Evolutionary conservation across 2,329 filamentous ascomycete genomes (phyloP).

Genomic region (Bipolaris victoriae): DNA sequence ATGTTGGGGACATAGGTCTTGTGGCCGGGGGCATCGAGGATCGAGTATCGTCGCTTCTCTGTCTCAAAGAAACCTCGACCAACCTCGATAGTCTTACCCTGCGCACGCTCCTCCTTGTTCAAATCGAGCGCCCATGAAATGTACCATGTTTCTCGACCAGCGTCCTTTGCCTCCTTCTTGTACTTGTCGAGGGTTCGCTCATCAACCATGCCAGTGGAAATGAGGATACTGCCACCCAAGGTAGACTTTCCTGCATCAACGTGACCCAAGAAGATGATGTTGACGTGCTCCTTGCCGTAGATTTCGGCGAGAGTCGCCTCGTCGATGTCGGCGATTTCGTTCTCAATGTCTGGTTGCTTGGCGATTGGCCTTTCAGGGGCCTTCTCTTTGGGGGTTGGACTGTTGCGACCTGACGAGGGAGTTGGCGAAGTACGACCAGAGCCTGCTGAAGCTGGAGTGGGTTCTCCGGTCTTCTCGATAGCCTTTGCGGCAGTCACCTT

Average conservation of each 20-base stretch:
- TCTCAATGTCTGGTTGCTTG: conserved; percentile 81
- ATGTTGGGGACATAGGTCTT: conserved; percentile 98
- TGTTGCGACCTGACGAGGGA: conserved; percentile 82
- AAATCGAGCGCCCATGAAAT: conserved; percentile 97
- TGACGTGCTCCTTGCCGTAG: conserved; percentile 91
- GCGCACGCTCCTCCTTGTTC: conserved; percentile 92
- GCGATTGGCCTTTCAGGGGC: conserved; percentile 63
- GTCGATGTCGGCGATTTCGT: conserved; percentile 79
- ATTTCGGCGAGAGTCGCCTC: conserved; percentile 89
- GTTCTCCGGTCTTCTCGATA: conserved; percentile 86
- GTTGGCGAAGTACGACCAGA: conserved; percentile 78
- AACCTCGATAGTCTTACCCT: conserved; percentile 98
- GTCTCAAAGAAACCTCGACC: conserved; percentile 93
- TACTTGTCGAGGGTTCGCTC: conserved; percentile 98
- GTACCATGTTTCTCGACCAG: conserved; percentile 98
- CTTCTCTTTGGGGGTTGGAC: conserved; percentile 70
- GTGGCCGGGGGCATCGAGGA: conserved; percentile 95
- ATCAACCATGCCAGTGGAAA: conserved; percentile 98
- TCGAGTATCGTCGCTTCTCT: conserved; percentile 93
- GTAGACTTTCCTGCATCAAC: conserved; percentile 99
- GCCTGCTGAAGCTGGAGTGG: conserved; percentile 57
- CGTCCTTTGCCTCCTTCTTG: conserved; percentile 85
- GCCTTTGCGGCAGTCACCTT: conserved; percentile 89
- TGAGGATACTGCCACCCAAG: conserved; percentile 89
- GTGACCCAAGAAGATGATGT: conserved; percentile 97